A percentile compares a stretch with the other conserved stretches of the same genome.
These are phyloP conservation scores for Cercospora brassicicola DNA, from an alignment of 2,329 filamentous ascomycete genomes.

Conservation along the genomic window DNA sequence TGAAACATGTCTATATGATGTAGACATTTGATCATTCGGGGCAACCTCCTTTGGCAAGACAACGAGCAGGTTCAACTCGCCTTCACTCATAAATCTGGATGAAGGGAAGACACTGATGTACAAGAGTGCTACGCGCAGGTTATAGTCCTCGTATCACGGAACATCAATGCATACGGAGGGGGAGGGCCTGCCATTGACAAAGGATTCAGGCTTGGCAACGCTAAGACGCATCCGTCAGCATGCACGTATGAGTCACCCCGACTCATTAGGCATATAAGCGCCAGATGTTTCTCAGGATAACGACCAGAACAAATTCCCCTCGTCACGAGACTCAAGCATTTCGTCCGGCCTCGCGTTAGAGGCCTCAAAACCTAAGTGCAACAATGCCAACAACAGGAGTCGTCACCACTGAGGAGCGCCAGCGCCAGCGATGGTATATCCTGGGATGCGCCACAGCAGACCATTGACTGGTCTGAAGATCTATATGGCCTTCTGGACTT, in stretches of 20 bases:
- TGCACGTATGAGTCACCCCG: not conserved
- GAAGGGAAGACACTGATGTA: not conserved
- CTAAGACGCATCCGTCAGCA: not conserved
- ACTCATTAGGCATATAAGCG: not conserved
- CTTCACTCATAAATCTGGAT: not conserved
- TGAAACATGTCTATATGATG: not conserved
- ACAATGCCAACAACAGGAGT: conserved; percentile 15
- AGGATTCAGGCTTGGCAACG: not conserved
- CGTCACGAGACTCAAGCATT: not conserved
- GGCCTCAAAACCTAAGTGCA: conserved; percentile 15
- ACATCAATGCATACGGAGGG: not conserved
- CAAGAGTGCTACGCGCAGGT: not conserved
- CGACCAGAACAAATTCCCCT: not conserved
- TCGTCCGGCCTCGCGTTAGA: conserved; percentile 20
- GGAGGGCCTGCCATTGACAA: not conserved
- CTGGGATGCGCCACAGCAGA: not conserved
- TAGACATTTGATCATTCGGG: not conserved
- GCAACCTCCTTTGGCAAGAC: too few relatives aligned
- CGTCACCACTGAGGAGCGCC: not conserved
- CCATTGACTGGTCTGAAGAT: conserved; percentile 14
- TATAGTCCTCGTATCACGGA: not conserved
- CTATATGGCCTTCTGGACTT: conserved; percentile 14
- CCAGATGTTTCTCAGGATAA: not conserved
- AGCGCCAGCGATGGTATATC: conserved; percentile 2
- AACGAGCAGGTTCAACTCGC: not conserved